Conservation (phyloP, 192 early-diverging fungal species). For the Gigaspora rosea region DNA sequence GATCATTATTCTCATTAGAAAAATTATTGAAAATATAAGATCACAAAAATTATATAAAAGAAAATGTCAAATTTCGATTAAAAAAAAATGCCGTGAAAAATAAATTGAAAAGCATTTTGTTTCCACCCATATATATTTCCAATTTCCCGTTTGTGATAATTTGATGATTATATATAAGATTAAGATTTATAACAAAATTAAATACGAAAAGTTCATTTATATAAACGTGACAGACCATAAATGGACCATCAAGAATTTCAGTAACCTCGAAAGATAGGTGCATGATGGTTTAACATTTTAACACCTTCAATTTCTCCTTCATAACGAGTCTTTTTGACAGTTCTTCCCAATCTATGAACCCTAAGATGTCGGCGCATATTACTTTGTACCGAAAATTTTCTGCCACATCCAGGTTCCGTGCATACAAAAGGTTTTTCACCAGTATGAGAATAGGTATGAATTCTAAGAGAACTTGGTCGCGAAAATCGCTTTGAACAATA, state of each 20-base stretch:
- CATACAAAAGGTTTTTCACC: slow-evolving; percentile 77
- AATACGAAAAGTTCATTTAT: too few species aligned
- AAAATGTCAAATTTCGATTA: too few species aligned
- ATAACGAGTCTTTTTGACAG: slow-evolving; percentile 22
- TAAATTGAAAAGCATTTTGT: too few species aligned
- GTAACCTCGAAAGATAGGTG: not conserved
- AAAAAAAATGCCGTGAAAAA: too few species aligned
- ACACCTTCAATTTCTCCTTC: slow-evolving; percentile 29
- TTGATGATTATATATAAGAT: too few species aligned
- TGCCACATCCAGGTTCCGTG: slow-evolving; percentile 59
- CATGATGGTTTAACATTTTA: slow-evolving; percentile 4
- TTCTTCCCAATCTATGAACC: slow-evolving; percentile 51
- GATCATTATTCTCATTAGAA: too few species aligned
- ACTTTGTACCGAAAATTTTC: slow-evolving; percentile 71
- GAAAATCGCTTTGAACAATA: slow-evolving; percentile 67
- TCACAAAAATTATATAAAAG: too few species aligned
- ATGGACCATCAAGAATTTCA: not conserved
- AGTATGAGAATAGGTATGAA: slow-evolving; percentile 75
- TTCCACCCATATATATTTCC: too few species aligned
- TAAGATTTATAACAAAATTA: too few species aligned
- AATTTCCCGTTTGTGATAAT: too few species aligned
- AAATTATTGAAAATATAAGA: too few species aligned
- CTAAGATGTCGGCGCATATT: slow-evolving; percentile 75
- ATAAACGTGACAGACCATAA: too few species aligned
- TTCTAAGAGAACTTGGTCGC: slow-evolving; percentile 66